These are phyloP conservation scores for Lactuca sativa DNA, from an alignment of 129 eudicot genomes.

Conservation along the genomic window DNA sequence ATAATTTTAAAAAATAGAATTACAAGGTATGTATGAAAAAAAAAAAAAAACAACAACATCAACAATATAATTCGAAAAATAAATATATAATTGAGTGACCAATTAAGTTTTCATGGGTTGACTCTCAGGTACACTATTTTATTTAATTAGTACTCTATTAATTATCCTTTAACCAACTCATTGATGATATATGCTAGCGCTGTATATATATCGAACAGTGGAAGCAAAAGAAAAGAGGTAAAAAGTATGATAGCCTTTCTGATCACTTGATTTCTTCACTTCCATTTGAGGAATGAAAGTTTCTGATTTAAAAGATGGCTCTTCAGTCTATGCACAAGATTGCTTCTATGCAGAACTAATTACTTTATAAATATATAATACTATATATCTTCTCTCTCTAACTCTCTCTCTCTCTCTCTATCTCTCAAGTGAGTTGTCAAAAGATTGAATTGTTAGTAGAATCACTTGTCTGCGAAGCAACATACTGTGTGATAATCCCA, in stretches of 20 bases:
- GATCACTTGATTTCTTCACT: slow-evolving; percentile 40
- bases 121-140: slow-evolving; percentile 31
- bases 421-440: slow-evolving; percentile 45
- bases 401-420: not conserved
- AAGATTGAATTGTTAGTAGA: slow-evolving; percentile 22
- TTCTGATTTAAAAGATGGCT: slow-evolving; percentile 30
- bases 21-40: too few relatives aligned
- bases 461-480: slow-evolving; percentile 44
- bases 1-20: too few relatives aligned
- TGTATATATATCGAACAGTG: not conserved
- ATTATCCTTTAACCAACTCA: slow-evolving; percentile 33
- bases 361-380: not conserved
- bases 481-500: slow-evolving; percentile 37
- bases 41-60: not conserved
- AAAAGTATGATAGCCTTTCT: slow-evolving; percentile 31
- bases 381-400: too few relatives aligned
- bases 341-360: slow-evolving; percentile 31
- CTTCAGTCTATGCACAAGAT: slow-evolving; percentile 51
- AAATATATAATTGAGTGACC: not conserved
- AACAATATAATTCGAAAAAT: not conserved
- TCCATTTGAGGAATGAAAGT: slow-evolving; percentile 42
- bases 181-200: slow-evolving; percentile 10
- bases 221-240: slow-evolving; percentile 12
- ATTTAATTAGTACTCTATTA: slow-evolving; percentile 13
- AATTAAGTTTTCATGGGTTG: slow-evolving; percentile 29